phyloP scores from a whole-genome alignment of 1,284 basidiomycete genomes.

The Cronartium quercuum region DNA sequence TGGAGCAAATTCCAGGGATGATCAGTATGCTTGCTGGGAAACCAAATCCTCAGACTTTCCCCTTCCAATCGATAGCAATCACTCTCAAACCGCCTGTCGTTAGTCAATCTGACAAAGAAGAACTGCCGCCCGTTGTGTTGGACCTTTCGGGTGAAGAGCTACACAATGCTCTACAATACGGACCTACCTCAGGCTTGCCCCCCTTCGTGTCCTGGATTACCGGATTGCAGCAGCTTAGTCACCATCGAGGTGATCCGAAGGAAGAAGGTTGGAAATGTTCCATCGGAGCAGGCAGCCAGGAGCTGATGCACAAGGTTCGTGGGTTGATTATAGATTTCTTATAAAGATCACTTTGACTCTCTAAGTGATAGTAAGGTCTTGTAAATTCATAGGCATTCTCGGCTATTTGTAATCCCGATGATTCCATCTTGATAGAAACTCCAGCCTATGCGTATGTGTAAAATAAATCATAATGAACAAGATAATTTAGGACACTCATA shows the following conservation, averaged over 20 bases:
- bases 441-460: slow-evolving; percentile 36
- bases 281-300: slow-evolving; percentile 36
- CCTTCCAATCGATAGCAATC: slow-evolving; percentile 66
- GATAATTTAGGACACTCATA: too few relatives aligned
- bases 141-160: slow-evolving; percentile 44
- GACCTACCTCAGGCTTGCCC: slow-evolving; percentile 44
- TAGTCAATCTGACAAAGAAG: neutral
- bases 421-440: slow-evolving; percentile 36
- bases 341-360: neutral
- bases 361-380: too few relatives aligned
- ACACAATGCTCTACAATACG: slow-evolving; percentile 47
- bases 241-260: slow-evolving; percentile 41
- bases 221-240: slow-evolving; percentile 44
- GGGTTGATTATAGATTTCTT: neutral
- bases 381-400: slow-evolving; percentile 32
- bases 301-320: slow-evolving; percentile 33
- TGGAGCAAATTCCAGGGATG: slow-evolving; percentile 69
- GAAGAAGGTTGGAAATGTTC: slow-evolving; percentile 33
- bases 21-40: slow-evolving; percentile 69
- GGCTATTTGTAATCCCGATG: slow-evolving; percentile 36
- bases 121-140: slow-evolving; percentile 1
- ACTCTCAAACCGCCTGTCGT: slow-evolving; percentile 51
- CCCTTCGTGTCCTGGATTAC: slow-evolving; percentile 44
- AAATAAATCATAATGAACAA: neutral
- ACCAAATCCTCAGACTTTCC: slow-evolving; percentile 84